Base-by-base conservation (phyloP, 1,284 basidiomycete genomes). In the Sporisorium graminicola region DNA sequence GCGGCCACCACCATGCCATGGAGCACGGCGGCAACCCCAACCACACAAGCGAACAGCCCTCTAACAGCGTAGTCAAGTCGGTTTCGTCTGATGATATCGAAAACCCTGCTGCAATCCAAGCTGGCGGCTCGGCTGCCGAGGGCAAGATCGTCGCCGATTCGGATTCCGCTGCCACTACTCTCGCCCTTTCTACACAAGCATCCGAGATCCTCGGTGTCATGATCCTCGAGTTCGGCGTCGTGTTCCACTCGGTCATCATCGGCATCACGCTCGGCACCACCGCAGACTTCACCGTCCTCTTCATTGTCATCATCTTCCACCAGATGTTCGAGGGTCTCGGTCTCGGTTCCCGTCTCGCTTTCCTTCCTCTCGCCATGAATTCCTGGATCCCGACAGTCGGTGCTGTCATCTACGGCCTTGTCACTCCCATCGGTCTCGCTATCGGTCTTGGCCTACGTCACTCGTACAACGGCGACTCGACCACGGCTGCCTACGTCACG, bases 201-300 rank as follows among this genome's bases (percentile, higher is more conserved):
- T 91, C 93, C 1, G 94, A 98, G 86, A 88, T 97, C 53, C 88
- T 98, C 50, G 95, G 94, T 22, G 89, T 95, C 47, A 91, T 89
- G 46, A 94, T 95, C 72, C 88, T 96, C 65, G 94, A 90, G 85
- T 96, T 98, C 81, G 97, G 96, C 80, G 93, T 98, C 53, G 87
- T 95, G 14, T 88, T 99, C 69, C 95, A 97, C 53, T 86, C 86
- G 82, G 84, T 98, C 46, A 90, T 99, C 76, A 94, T 99, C 78
- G 96, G 96, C 1, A 87, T 99, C 26, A 98, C 96, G 0, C 90
- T 99, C 51, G 95, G 94, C 22, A 94, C 96, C 35, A 90, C 92
- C 80, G 87, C 89, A 27, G 73, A 76, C 43, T 98, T 99, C 87
- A 92, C 90, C 74, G 87, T 92, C 13, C 90, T 99, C 22, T 95